Evolutionary conservation across 768 basidiomycete species (phyloP).

Genomic region (Podaxis carcinomalis): DNA sequence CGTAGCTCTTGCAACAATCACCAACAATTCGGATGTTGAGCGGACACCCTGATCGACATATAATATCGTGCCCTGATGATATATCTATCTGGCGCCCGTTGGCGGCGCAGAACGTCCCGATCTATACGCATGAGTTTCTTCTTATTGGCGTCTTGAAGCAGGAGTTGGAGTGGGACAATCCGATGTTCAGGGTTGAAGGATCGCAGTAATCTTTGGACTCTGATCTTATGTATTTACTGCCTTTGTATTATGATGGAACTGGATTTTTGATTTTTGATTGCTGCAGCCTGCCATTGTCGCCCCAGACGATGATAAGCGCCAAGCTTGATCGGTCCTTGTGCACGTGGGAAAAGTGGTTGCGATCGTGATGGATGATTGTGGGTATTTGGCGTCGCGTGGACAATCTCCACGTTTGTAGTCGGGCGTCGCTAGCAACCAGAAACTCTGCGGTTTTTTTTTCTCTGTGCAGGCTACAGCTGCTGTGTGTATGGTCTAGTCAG

Average conservation of each 20-base stretch:
- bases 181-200: conserved; percentile 25
- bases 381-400: neutral
- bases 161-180: conserved; percentile 59
- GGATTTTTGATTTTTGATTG: neutral
- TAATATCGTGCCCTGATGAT: conserved; percentile 68
- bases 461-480: neutral
- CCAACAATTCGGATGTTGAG: conserved; percentile 55
- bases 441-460: neutral
- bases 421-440: neutral
- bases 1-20: conserved; percentile 38
- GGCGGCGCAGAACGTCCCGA: conserved; percentile 36
- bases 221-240: neutral
- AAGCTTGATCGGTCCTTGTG: no score
- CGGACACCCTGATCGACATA: conserved; percentile 45
- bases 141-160: conserved; percentile 63
- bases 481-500: neutral
- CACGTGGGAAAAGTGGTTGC: neutral
- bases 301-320: no score
- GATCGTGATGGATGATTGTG: neutral
- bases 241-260: neutral
- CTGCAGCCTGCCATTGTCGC: neutral
- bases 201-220: neutral
- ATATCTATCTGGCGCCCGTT: conserved; percentile 63
- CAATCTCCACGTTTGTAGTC: neutral
- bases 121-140: conserved; percentile 72